Evolutionary conservation across 1,139 yeast genomes (phyloP), one percentile per base, ranked within the genome.

Genomic region (Scheffersomyces cryptocercus): DNA sequence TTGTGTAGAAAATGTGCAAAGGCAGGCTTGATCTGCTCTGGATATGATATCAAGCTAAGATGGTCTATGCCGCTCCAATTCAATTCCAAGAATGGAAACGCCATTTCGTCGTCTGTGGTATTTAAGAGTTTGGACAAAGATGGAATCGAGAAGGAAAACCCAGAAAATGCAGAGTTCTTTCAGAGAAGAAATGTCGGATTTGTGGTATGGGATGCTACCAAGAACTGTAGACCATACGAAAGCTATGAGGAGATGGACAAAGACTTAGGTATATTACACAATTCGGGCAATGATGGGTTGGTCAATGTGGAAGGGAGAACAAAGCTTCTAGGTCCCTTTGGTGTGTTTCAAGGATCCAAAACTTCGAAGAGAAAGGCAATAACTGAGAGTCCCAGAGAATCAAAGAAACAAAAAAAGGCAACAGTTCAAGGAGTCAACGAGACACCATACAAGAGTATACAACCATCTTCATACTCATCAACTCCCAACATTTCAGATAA

Each of bases 221-320:
- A 54, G 33, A 56, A 58, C 39, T 60, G 59, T 42, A 68, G 70
- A 59, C 79, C 79, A 3, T 89, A 88, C 58, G 78, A 77, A 39
- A 79, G 83, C 10, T 88, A 90, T 57, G 90, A 87, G 37, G 96
- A 88, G 35, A 84, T 90, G 84, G 96, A 89, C 59, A 68, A 73
- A 37, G 90, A 87, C 53, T 68, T 90, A 40, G 77, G 82, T 6
- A 67, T 76, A 9, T 67, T 89, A 28, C 88, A 87, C 54, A 68
- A 78, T 28, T 80, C 85, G 4, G 71, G 74, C 8, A 59, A 62
- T 30, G 70, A 70, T 42, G 51, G 56, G 3, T 62, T 77, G 40
- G 70, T 67, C 1, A 53, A 54, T 15, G 41, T 41, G 4, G 67
- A 66, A 28, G 70, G 72, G 2, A 75, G 76, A 45, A 84, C 95